Percentiles rank a stretch among this genome's conserved stretches.
These are phyloP conservation scores for Bacidia rubella DNA, from an alignment of 495 filamentous ascomycete genomes.

Conservation along the genomic window DNA sequence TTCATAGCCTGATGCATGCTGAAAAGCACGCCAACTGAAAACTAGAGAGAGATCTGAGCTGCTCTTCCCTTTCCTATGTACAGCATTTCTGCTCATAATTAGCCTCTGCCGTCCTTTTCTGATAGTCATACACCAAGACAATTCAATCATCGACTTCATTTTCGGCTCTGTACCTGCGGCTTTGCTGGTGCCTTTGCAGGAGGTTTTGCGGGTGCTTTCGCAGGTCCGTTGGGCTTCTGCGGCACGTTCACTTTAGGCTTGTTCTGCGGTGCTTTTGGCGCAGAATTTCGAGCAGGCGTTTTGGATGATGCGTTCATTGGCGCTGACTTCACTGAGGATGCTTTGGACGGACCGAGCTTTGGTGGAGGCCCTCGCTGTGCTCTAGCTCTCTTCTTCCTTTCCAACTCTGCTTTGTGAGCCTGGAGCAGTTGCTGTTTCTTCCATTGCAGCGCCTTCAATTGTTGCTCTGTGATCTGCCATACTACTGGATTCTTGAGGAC, in stretches of 20 bases:
- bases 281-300: neutral
- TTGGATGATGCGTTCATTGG: constrained; percentile 4
- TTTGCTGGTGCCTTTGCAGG: constrained; percentile 9
- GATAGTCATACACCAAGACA: neutral
- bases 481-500: constrained; percentile 13
- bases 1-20: neutral
- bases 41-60: neutral
- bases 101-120: neutral
- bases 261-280: constrained; percentile 7
- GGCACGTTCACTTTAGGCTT: constrained; percentile 8
- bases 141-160: neutral
- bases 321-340: neutral
- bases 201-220: constrained; percentile 12
- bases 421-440: constrained; percentile 15
- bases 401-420: constrained; percentile 14
- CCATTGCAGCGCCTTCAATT: constrained; percentile 17
- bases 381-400: constrained; percentile 11
- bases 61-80: neutral
- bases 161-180: neutral
- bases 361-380: constrained; percentile 13
- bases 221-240: constrained; percentile 3
- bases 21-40: neutral
- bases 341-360: constrained; percentile 11
- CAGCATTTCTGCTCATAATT: neutral
- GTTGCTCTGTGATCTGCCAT: constrained; percentile 16